These are phyloP conservation scores for Yamadazyma sp. DNA, from an alignment of 805 yeast genomes.

Conservation along the genomic window DNA sequence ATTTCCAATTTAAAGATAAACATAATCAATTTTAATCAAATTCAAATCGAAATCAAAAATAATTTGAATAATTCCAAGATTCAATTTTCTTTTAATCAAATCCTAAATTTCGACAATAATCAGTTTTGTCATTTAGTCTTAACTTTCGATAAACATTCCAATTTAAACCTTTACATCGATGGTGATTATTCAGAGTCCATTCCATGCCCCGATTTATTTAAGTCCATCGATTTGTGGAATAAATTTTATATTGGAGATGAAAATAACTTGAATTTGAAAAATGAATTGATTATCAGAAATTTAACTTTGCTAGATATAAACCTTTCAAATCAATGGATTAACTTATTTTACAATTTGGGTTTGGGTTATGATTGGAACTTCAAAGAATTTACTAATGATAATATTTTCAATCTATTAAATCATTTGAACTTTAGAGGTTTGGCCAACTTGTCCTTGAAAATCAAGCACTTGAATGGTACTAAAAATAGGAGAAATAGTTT, in stretches of 20 bases:
- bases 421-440: slow-evolving; percentile 38
- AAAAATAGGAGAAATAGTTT: slow-evolving; percentile 10
- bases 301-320: slow-evolving; percentile 35
- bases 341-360: slow-evolving; percentile 42
- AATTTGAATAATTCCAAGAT: slow-evolving; percentile 21
- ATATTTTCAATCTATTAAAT: slow-evolving; percentile 38
- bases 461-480: slow-evolving; percentile 23
- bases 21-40: slow-evolving; percentile 26
- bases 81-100: slow-evolving; percentile 34
- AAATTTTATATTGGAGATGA: slow-evolving; percentile 33
- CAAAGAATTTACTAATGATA: slow-evolving; percentile 29
- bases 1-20: slow-evolving; percentile 25
- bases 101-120: slow-evolving; percentile 12
- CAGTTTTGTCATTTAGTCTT: slow-evolving; percentile 31
- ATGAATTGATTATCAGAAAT: slow-evolving; percentile 33
- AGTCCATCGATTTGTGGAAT: slow-evolving; percentile 29
- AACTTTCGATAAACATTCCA: slow-evolving; percentile 34
- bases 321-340: slow-evolving; percentile 50
- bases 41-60: slow-evolving; percentile 28
- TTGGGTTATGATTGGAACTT: slow-evolving; percentile 49
- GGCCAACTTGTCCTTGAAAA: slow-evolving; percentile 31
- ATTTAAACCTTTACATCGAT: slow-evolving; percentile 45
- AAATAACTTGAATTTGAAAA: slow-evolving; percentile 9
- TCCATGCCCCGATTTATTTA: slow-evolving; percentile 33
- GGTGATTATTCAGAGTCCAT: slow-evolving; percentile 47